phyloP scores from a whole-genome alignment of 2,329 filamentous ascomycete genomes.

The Cladosporium austrohemisphaericum region DNA sequence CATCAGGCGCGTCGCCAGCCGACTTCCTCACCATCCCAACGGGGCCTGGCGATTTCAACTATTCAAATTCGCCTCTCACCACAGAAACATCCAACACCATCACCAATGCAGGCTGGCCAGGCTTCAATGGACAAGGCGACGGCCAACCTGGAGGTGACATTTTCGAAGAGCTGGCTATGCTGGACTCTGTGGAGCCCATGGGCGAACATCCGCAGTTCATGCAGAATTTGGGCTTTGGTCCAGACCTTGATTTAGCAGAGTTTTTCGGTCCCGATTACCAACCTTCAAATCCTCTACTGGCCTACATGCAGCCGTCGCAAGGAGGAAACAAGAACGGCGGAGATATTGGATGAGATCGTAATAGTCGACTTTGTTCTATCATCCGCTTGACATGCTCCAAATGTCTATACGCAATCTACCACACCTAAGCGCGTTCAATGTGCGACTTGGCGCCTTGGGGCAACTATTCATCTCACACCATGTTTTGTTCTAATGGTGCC shows the following conservation, averaged over 20 bases:
- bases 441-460: too few species aligned
- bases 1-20: not conserved
- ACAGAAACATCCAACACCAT: conserved; percentile 1
- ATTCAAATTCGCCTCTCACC: not conserved
- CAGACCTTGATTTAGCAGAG: conserved; percentile 57
- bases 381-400: too few species aligned
- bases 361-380: too few species aligned
- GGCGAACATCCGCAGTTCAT: conserved; percentile 61
- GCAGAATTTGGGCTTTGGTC: conserved; percentile 63
- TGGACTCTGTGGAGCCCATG: conserved; percentile 50
- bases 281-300: conserved; percentile 38
- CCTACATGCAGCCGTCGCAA: conserved; percentile 33
- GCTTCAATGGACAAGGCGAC: not conserved
- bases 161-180: conserved; percentile 56
- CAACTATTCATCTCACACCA: too few species aligned
- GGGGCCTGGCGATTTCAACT: conserved; percentile 10
- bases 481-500: too few species aligned
- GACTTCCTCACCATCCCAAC: conserved; percentile 13
- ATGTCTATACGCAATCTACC: too few species aligned
- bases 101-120: conserved; percentile 2
- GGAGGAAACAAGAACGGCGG: conserved; percentile 4
- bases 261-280: conserved; percentile 44
- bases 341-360: conserved; percentile 6
- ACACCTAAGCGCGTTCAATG: too few species aligned
- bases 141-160: conserved; percentile 35